Evolutionary conservation across 139 green algal species (phyloP), one percentile per base, ranked within the genome.

Genomic region (Auxenochlorella protothecoides): DNA sequence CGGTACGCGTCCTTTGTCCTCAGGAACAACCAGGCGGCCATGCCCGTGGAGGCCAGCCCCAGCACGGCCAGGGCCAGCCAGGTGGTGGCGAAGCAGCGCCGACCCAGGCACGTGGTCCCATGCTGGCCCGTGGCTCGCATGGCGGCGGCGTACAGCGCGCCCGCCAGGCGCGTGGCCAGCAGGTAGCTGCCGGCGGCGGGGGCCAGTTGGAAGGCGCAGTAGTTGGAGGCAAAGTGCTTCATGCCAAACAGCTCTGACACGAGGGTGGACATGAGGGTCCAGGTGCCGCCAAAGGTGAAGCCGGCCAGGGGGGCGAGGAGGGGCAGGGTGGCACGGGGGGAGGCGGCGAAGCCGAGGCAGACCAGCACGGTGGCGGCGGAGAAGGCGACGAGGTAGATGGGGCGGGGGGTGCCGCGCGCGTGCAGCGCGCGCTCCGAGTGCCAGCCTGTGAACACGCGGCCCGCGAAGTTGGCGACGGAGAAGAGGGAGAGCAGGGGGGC

Each of bases 401-500:
- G 78, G 61, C 87, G 78, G 0, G 83, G 82, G 9, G 80, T 83
- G 67, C 75, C 75, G 15, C 68, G 53, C 1, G 52, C 51, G 59
- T 87, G 84, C 51, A 91, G 77, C 61, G 72, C 55, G 53, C 61
- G 52, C 76, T 91, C 85, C 4, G 80, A 78, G 2, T 88, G 10
- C 59, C 84, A 83, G 10, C 87, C 87, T 16, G 83, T 75, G 3
- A 79, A 57, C 65, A 92, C 73, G 10, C 89, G 86, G 5, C 81
- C 89, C 63, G 70, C 79, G 55, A 85, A 91, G 68, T 90, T 96
- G 63, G 82, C 80, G 9, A 95, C 86, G 9, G 77, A 86, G 76
- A 95, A 92, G 4, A 96, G 79, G 0, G 81, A 88, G 5, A 96
- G 85, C 69, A 93, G 83, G 27, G 87, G 63, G 54, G 85, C 72